These are phyloP conservation scores for Colletotrichum aenigma DNA, from an alignment of 2,329 filamentous ascomycete genomes.

Conservation along the genomic window DNA sequence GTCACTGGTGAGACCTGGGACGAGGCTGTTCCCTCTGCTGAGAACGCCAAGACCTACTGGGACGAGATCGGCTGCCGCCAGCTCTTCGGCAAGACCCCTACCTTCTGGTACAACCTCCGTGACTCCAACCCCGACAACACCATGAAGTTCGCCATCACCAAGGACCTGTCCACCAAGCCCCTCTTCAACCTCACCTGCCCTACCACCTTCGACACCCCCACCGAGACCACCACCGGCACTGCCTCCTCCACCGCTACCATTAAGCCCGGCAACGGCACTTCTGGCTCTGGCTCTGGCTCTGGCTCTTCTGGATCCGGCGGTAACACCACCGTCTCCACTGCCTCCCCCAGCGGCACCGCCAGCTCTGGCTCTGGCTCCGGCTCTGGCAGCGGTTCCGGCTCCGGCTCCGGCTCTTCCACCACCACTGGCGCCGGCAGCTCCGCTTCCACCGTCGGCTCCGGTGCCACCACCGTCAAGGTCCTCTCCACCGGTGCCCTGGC, in stretches of 20 bases:
- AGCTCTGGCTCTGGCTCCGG: slow-evolving; percentile 1
- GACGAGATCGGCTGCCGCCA: slow-evolving; percentile 62
- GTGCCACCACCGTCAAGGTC: slow-evolving; percentile 4
- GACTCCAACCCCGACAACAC: slow-evolving; percentile 65
- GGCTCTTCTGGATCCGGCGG: slow-evolving; percentile 19
- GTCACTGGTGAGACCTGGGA: slow-evolving; percentile 57
- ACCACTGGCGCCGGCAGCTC: not conserved
- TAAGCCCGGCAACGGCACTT: slow-evolving; percentile 20
- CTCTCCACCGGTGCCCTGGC: slow-evolving; percentile 22
- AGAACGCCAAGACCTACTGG: slow-evolving; percentile 70
- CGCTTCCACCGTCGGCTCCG: slow-evolving; percentile 2
- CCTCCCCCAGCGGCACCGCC: slow-evolving; percentile 20
- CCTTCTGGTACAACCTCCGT: slow-evolving; percentile 67
- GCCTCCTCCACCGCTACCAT: slow-evolving; percentile 17
- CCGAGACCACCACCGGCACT: slow-evolving; percentile 25
- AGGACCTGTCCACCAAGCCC: slow-evolving; percentile 55
- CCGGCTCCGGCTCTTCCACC: slow-evolving; percentile 18
- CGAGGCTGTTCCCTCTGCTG: slow-evolving; percentile 55
- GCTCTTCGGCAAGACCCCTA: slow-evolving; percentile 59
- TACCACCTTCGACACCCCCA: slow-evolving; percentile 40
- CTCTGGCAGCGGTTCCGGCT: slow-evolving; percentile 17
- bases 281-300: slow-evolving; percentile 22
- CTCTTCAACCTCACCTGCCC: slow-evolving; percentile 60
- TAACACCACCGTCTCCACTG: slow-evolving; percentile 20
- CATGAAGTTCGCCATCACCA: slow-evolving; percentile 62